Evolutionary conservation across 305 asterid genomes (phyloP).

Genomic region (Fraxinus dipetala): DNA sequence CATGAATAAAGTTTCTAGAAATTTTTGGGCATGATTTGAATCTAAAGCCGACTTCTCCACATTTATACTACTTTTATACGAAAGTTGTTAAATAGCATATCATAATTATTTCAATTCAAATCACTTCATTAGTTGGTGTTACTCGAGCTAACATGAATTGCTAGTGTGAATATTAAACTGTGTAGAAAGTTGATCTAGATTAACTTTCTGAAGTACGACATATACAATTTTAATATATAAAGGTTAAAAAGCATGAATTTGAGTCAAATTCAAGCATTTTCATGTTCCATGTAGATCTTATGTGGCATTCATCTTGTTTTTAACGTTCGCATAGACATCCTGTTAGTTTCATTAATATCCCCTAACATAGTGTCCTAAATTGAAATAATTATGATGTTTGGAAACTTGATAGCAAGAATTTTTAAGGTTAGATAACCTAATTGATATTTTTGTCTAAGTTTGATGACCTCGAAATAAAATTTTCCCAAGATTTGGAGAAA

Average conservation of each 20-base stretch:
- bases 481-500: background rate
- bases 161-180: background rate
- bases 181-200: background rate
- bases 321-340: background rate
- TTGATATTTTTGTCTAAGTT: background rate
- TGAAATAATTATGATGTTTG: background rate
- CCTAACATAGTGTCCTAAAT: background rate
- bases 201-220: background rate
- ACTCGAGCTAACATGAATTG: background rate
- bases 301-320: background rate
- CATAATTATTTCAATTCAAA: background rate
- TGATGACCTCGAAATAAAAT: background rate
- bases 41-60: background rate
- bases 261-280: too few species aligned
- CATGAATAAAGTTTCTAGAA: background rate
- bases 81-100: too few species aligned
- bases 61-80: background rate
- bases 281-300: background rate
- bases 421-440: background rate
- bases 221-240: too few species aligned
- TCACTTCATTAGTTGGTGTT: background rate
- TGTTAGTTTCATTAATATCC: background rate
- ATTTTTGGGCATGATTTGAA: background rate
- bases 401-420: background rate
- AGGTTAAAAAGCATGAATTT: too few species aligned